A percentile compares a stretch with the other conserved stretches of the same genome.
Evolutionary conservation across 352 stramenopile genomes (phyloP).

Genomic region (Globisporangium perplexum): DNA sequence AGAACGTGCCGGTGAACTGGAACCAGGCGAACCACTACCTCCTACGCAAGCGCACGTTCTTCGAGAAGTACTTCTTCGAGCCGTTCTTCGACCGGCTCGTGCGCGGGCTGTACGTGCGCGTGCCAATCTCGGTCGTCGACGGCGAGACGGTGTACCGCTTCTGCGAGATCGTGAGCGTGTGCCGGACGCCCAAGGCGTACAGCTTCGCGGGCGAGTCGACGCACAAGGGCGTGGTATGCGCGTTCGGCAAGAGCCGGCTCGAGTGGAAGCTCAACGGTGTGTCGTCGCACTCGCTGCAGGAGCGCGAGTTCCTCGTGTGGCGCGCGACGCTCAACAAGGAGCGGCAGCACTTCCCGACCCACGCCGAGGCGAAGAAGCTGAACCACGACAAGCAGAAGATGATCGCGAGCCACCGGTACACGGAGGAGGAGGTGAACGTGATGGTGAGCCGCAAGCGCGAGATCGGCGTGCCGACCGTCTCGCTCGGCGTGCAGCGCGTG

Average conservation of each 20-base stretch:
- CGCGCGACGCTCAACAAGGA: slow-evolving; percentile 77
- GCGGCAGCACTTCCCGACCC: slow-evolving; percentile 60
- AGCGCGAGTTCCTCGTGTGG: slow-evolving; percentile 82
- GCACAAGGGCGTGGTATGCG: slow-evolving; percentile 57
- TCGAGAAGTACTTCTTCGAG: slow-evolving; percentile 87
- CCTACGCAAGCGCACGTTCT: slow-evolving; percentile 63
- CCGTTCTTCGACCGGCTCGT: slow-evolving; percentile 80
- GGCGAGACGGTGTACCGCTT: slow-evolving; percentile 84
- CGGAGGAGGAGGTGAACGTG: slow-evolving; percentile 65
- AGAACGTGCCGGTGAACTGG: slow-evolving; percentile 71
- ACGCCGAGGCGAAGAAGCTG: slow-evolving; percentile 63
- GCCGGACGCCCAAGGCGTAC: slow-evolving; percentile 54
- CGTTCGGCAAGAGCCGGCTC: slow-evolving; percentile 71
- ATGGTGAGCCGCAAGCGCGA: slow-evolving; percentile 79
- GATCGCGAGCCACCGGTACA: slow-evolving; percentile 73
- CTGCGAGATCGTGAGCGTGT: slow-evolving; percentile 67
- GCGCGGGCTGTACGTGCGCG: slow-evolving; percentile 62
- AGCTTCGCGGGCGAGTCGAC: slow-evolving; percentile 72
- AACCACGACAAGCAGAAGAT: slow-evolving; percentile 57
- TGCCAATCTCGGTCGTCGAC: slow-evolving; percentile 65
- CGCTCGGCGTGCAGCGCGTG: slow-evolving; percentile 69
- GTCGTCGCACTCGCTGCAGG: slow-evolving; percentile 64
- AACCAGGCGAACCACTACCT: slow-evolving; percentile 77
- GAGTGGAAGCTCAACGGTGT: slow-evolving; percentile 73
- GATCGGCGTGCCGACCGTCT: slow-evolving; percentile 54